Evolutionary conservation across 129 eudicot genomes (phyloP).

Genomic region (Smallanthus sonchifolius): DNA sequence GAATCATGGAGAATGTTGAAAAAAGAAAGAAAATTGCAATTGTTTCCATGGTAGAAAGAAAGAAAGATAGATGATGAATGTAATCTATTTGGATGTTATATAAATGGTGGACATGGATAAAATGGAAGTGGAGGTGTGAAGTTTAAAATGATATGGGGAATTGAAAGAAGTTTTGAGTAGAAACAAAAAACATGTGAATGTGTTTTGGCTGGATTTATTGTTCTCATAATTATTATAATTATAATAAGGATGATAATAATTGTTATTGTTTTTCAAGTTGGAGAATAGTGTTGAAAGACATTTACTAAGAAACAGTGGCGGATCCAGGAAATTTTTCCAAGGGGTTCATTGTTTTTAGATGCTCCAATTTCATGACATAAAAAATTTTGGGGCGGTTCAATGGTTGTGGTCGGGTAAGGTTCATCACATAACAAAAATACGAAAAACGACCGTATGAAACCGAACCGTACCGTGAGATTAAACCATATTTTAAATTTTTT

Average conservation of each 20-base stretch:
- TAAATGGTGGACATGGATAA: constrained; percentile 6
- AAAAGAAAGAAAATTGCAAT: constrained; percentile 10
- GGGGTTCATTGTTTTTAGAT: no score
- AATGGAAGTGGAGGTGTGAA: constrained; percentile 4
- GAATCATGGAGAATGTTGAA: constrained; percentile 17
- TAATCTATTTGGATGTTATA: not conserved
- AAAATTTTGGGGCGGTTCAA: no score
- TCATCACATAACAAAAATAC: no score
- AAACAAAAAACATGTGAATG: constrained; percentile 30
- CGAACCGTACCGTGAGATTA: no score
- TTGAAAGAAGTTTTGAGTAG: constrained; percentile 4
- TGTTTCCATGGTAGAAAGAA: constrained; percentile 10
- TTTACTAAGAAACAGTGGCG: not conserved
- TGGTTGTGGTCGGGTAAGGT: no score
- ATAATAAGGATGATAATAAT: not conserved
- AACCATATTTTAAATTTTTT: no score
- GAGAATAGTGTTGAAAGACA: not conserved
- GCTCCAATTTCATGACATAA: no score
- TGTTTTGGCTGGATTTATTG: constrained; percentile 21
- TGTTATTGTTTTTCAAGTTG: not conserved
- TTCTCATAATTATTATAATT: not conserved
- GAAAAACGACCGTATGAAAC: no score
- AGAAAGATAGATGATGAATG: not conserved
- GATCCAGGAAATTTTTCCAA: no score
- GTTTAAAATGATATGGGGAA: constrained; percentile 10